Evolutionary conservation across 352 stramenopile genomes (phyloP).

Genomic region (Pythium folliculosum): DNA sequence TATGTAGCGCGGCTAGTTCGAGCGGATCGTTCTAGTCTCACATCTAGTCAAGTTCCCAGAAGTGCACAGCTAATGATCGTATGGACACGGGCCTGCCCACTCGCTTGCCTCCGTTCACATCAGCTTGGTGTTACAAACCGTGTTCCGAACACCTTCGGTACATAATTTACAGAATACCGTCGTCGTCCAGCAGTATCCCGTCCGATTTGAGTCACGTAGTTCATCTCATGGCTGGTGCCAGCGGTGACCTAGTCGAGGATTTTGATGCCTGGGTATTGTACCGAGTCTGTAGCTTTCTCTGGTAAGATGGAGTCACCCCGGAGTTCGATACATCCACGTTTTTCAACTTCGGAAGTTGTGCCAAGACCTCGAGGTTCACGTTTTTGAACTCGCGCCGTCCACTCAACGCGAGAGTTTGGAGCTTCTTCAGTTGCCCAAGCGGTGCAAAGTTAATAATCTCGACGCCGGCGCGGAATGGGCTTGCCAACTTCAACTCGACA

Average conservation of each 20-base stretch:
- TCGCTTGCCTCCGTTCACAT: too few species aligned
- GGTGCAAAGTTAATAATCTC: constrained; percentile 21
- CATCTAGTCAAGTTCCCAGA: not conserved
- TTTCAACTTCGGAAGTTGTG: constrained; percentile 10
- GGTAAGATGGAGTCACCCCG: not conserved
- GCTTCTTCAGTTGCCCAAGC: constrained; percentile 4
- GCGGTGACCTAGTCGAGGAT: not conserved
- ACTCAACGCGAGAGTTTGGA: constrained; percentile 16
- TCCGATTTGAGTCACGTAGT: not conserved
- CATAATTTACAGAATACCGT: not conserved
- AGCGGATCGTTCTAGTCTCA: constrained; percentile 54
- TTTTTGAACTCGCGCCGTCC: constrained; percentile 23
- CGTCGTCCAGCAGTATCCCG: not conserved
- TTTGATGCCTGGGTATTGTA: not conserved
- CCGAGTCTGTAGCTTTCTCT: not conserved
- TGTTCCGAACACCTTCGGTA: too few species aligned
- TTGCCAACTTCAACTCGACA: constrained; percentile 15
- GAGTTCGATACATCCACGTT: constrained; percentile 6
- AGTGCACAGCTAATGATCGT: too few species aligned
- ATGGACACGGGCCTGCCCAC: too few species aligned
- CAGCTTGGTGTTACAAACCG: too few species aligned
- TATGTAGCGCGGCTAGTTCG: constrained; percentile 45
- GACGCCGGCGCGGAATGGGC: constrained; percentile 5
- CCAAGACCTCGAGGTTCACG: constrained; percentile 4
- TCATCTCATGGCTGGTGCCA: not conserved